A percentile compares a stretch with the other conserved stretches of the same genome.
These are phyloP conservation scores for Saccharomyces paradoxus DNA, from an alignment of 805 yeast species.

Conservation along the genomic window DNA sequence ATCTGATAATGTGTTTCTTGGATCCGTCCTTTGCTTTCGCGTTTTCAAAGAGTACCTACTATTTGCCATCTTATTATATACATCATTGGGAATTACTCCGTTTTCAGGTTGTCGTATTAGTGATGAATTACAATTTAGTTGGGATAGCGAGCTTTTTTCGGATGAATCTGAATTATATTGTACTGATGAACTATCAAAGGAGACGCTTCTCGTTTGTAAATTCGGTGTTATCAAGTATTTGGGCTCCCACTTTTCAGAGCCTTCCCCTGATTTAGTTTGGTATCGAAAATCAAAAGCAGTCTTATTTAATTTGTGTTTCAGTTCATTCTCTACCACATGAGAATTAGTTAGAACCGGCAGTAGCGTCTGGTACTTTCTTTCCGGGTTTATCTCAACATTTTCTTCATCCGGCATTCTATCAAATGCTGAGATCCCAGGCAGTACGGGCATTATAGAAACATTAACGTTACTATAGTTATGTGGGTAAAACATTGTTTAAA, in stretches of 20 bases:
- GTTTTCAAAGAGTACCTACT: neutral
- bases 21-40: neutral
- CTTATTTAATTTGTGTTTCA: constrained; percentile 16
- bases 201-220: neutral
- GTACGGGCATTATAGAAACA: neutral
- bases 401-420: neutral
- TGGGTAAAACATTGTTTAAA: neutral
- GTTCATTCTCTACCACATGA: constrained; percentile 14
- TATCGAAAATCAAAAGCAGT: neutral
- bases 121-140: neutral
- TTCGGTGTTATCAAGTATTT: neutral
- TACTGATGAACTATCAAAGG: neutral
- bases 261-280: neutral
- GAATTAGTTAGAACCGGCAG: constrained; percentile 13
- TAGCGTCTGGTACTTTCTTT: constrained; percentile 13
- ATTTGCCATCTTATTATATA: neutral
- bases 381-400: neutral
- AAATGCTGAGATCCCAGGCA: neutral
- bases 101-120: neutral
- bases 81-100: neutral
- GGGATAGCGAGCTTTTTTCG: constrained; percentile 1
- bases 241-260: neutral
- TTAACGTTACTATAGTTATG: neutral
- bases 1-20: neutral
- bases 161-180: neutral